A percentile compares a stretch with the other conserved stretches of the same genome.
Evolutionary conservation across 2,329 filamentous ascomycete species (phyloP).

Genomic region (Rhexocercosporidium sp.): DNA sequence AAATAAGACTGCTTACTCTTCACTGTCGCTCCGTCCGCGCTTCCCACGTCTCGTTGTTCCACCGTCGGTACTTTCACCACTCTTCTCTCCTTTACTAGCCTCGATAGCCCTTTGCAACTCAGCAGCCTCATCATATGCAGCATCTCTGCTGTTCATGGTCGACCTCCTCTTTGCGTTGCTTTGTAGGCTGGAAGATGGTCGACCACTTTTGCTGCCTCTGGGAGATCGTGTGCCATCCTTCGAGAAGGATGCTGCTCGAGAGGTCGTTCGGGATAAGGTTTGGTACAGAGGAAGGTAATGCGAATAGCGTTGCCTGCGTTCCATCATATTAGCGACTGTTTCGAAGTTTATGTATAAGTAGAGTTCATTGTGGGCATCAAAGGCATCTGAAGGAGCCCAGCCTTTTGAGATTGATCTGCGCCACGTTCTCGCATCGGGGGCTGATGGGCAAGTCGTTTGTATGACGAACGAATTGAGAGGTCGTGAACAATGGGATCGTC

Average conservation of each 20-base stretch:
- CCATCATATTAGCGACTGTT: slow-evolving; percentile 46
- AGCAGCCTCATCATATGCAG: slow-evolving; percentile 94
- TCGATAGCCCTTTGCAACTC: slow-evolving; percentile 88
- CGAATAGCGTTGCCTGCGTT: slow-evolving; percentile 66
- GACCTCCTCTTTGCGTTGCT: slow-evolving; percentile 74
- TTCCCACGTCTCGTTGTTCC: slow-evolving; percentile 72
- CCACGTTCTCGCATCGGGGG: slow-evolving; percentile 40
- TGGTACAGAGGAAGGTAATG: slow-evolving; percentile 67
- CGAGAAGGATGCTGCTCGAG: slow-evolving; percentile 67
- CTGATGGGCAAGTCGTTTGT: slow-evolving; percentile 35
- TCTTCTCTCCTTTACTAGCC: slow-evolving; percentile 82
- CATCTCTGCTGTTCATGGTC: slow-evolving; percentile 96
- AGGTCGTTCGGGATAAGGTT: slow-evolving; percentile 57
- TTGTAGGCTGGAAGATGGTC: slow-evolving; percentile 48
- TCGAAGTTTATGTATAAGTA: slow-evolving; percentile 17
- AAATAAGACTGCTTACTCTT: slow-evolving; percentile 72
- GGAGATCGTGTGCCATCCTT: slow-evolving; percentile 65
- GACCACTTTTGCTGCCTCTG: slow-evolving; percentile 61
- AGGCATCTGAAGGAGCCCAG: slow-evolving; percentile 35
- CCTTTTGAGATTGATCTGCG: slow-evolving; percentile 43
- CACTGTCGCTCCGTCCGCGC: slow-evolving; percentile 85
- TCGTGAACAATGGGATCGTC: slow-evolving; percentile 37
- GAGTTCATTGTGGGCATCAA: slow-evolving; percentile 21
- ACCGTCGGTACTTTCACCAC: slow-evolving; percentile 49
- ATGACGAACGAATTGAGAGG: slow-evolving; percentile 26